Evolutionary conservation across 345 rosid species (phyloP).

Genomic region (Geranium rotundifolium): DNA sequence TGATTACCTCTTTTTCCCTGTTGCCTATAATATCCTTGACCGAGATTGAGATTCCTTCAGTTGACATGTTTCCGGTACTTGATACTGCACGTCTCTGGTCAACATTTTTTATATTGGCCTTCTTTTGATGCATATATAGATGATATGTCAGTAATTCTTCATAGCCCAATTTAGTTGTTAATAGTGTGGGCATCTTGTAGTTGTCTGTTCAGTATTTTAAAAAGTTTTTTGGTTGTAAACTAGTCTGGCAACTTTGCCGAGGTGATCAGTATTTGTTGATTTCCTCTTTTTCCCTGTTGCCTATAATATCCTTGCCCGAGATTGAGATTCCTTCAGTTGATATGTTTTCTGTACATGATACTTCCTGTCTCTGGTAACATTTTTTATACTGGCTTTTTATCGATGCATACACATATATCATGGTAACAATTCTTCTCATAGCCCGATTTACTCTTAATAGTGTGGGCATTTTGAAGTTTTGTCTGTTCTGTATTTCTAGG

Average conservation of each 20-base stretch:
- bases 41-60: neutral
- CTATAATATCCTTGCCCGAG: neutral
- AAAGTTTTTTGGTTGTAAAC: neutral
- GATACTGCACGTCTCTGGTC: neutral
- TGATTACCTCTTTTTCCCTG: conserved; percentile 26
- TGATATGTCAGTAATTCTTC: too few relatives aligned
- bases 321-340: neutral
- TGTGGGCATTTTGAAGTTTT: too few relatives aligned
- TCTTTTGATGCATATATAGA: too few relatives aligned
- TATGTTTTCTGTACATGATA: neutral
- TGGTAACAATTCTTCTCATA: too few relatives aligned
- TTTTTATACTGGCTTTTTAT: too few relatives aligned
- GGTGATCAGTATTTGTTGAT: neutral
- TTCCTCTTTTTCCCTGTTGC: neutral
- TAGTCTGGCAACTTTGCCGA: conserved; percentile 16
- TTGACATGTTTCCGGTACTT: neutral
- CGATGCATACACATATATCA: too few relatives aligned
- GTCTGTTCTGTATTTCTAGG: neutral
- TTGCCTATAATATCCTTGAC: conserved; percentile 14
- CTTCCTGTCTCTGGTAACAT: neutral
- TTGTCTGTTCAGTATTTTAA: too few relatives aligned
- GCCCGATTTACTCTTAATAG: too few relatives aligned
- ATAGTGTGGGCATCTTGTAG: too few relatives aligned
- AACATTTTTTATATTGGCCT: neutral
- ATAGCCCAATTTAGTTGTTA: too few relatives aligned